These are phyloP conservation scores for Colletotrichum euphorbiae DNA, from an alignment of 2,329 filamentous ascomycete species.

Conservation along the genomic window DNA sequence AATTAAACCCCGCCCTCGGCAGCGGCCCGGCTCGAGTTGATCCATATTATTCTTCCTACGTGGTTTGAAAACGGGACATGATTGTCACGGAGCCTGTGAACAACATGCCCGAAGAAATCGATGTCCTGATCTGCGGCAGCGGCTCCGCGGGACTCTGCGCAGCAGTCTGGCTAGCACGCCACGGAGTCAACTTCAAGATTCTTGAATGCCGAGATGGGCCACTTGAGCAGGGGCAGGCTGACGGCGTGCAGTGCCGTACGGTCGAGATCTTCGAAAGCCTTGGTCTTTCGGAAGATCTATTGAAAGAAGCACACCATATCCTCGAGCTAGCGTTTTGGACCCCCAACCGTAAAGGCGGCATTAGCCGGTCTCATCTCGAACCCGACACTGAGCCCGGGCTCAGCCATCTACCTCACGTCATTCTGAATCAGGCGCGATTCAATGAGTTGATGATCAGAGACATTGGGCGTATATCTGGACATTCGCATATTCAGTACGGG, in stretches of 20 bases:
- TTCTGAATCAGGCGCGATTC: constrained; percentile 66
- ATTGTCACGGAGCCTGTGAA: no score
- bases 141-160: constrained; percentile 56
- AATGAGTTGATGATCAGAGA: constrained; percentile 63
- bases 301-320: constrained; percentile 68
- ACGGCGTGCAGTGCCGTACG: constrained; percentile 71
- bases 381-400: constrained; percentile 66
- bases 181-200: constrained; percentile 54
- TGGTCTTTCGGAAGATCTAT: constrained; percentile 63
- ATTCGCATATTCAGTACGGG: constrained; percentile 64
- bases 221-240: constrained; percentile 64
- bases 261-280: constrained; percentile 73
- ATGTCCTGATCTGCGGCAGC: constrained; percentile 35
- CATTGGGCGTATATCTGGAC: constrained; percentile 56
- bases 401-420: constrained; percentile 67
- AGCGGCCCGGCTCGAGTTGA: neutral
- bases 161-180: constrained; percentile 55
- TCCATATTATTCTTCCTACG: neutral
- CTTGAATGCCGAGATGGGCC: constrained; percentile 47
- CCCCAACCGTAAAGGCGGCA: constrained; percentile 47
- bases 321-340: constrained; percentile 70
- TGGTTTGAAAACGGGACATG: no score
- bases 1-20: constrained; percentile 7
- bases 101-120: constrained; percentile 36
- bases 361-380: constrained; percentile 59